phyloP scores from a whole-genome alignment of 2,329 filamentous ascomycete species.

The Aspergillus felis region DNA sequence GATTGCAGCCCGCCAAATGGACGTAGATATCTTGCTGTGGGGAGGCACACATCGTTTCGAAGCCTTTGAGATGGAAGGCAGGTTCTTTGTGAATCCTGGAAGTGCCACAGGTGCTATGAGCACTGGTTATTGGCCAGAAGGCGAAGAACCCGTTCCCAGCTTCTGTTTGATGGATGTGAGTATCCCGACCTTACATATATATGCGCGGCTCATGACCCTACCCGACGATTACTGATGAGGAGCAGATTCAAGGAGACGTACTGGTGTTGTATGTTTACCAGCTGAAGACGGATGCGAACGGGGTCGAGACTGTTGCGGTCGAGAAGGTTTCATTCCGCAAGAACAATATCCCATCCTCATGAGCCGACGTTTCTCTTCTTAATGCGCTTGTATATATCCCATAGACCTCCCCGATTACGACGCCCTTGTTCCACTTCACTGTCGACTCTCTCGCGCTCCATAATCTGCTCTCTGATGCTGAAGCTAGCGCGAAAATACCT shows the following conservation, averaged over 20 bases:
- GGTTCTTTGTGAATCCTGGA: constrained; percentile 68
- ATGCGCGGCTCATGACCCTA: background rate
- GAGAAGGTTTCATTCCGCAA: constrained; percentile 86
- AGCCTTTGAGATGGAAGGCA: constrained; percentile 68
- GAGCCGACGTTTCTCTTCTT: constrained; percentile 23
- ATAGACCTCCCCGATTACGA: constrained; percentile 19
- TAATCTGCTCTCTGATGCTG: background rate
- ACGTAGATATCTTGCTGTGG: constrained; percentile 66
- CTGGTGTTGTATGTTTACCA: constrained; percentile 94
- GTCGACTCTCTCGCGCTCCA: background rate
- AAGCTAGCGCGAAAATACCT: background rate
- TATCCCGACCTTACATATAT: constrained; percentile 23
- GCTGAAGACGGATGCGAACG: constrained; percentile 70
- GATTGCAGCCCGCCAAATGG: constrained; percentile 67
- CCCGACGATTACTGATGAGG: constrained; percentile 10
- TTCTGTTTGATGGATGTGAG: constrained; percentile 98
- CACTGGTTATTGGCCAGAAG: constrained; percentile 55
- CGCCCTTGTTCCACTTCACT: constrained; percentile 7
- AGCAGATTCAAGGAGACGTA: constrained; percentile 89
- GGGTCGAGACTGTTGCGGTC: constrained; percentile 73
- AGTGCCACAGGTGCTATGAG: constrained; percentile 65
- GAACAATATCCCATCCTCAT: constrained; percentile 59
- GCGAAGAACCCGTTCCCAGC: constrained; percentile 74
- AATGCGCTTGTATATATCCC: constrained; percentile 30
- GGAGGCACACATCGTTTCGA: constrained; percentile 67